Evolutionary conservation across 192 early-diverging fungal genomes (phyloP).

Genomic region (Phycomyces nitens): DNA sequence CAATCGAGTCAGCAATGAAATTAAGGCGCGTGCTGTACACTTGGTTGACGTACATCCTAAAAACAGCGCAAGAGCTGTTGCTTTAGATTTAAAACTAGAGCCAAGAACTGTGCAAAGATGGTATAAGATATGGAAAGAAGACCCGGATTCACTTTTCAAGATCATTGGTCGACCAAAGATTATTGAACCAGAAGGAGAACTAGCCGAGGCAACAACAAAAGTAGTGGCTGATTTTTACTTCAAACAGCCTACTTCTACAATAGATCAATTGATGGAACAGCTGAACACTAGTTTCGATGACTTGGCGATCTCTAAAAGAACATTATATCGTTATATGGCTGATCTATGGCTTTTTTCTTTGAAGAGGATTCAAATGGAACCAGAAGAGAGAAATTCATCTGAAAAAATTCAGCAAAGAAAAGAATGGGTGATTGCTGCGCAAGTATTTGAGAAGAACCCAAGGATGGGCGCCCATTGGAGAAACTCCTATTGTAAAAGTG

Average conservation of each 20-base stretch:
- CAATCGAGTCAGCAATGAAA: constrained; percentile 8
- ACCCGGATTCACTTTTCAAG: constrained; percentile 9
- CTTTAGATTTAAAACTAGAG: neutral
- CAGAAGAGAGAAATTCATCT: constrained; percentile 10
- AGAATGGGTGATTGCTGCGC: constrained; percentile 5
- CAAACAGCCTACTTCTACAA: neutral
- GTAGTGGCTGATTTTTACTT: neutral
- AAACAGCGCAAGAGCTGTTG: constrained; percentile 5
- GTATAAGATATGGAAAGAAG: constrained; percentile 7
- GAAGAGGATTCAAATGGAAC: constrained; percentile 5
- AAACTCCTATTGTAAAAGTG: neutral
- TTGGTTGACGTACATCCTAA: constrained; percentile 11
- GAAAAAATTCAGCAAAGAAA: constrained; percentile 14
- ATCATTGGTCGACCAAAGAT: constrained; percentile 11
- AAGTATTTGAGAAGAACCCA: constrained; percentile 3
- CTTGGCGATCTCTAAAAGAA: neutral
- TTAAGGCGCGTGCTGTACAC: constrained; percentile 12
- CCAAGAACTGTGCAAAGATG: constrained; percentile 6
- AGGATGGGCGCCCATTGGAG: neutral
- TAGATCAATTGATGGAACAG: neutral
- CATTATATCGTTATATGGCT: constrained; percentile 5
- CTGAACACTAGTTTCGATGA: constrained; percentile 1
- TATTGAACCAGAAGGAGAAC: constrained; percentile 8
- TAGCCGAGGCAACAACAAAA: neutral
- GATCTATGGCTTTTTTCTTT: constrained; percentile 4